Evolutionary conservation across 208 protist genomes (phyloP), one percentile per base, ranked within the genome.

Genomic region (Leishmania gerbilli): DNA sequence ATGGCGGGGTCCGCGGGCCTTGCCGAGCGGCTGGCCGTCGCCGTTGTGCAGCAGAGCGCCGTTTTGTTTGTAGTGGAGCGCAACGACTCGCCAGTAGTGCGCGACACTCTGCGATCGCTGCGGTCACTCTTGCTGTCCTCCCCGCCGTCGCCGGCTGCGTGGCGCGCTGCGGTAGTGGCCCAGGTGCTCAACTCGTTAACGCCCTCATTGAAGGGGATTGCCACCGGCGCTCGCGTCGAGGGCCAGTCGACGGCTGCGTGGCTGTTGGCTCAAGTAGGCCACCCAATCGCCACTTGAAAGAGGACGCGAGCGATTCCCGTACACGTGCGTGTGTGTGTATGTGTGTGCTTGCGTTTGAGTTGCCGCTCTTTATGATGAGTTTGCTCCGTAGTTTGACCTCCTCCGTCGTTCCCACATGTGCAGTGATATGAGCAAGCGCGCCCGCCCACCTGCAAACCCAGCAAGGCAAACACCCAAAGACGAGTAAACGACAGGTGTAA

Each of bases 181-280:
- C 37, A 77, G 71, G 74, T 81, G 80, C 37, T 68, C 42, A 83
- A 45, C 6, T 79, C 79, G 42, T 37, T 87, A 60, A 15, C 47
- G 21, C 83, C 74, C 34, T 82, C 85, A 5, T 64, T 88, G n/a
- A 72, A 77, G 8, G 74, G 77, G 2, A 85, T 88, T 27, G 81
- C 77, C 27, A 88, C 81, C 1, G 85, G 85, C 0, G 77, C 85
- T 24, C 64, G 64, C 40, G 78, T 80, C n/a, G 78, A 87, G 62
- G 78, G 79, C 1, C 83, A 87, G 68, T 24, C 81, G 9, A 85
- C 81, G 1, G 81, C 81, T 27, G 81, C 34, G 49, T 85, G 81
- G 81, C 76, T 85, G 34, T 42, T 85, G 45, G 42, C 45, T 42
- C 62, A 79, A 34, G 76, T 76, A 1, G 75, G 75, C 62, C 62